Evolutionary conservation across 2,329 filamentous ascomycete genomes (phyloP).

Genomic region (Sclerotinia trifoliorum): DNA sequence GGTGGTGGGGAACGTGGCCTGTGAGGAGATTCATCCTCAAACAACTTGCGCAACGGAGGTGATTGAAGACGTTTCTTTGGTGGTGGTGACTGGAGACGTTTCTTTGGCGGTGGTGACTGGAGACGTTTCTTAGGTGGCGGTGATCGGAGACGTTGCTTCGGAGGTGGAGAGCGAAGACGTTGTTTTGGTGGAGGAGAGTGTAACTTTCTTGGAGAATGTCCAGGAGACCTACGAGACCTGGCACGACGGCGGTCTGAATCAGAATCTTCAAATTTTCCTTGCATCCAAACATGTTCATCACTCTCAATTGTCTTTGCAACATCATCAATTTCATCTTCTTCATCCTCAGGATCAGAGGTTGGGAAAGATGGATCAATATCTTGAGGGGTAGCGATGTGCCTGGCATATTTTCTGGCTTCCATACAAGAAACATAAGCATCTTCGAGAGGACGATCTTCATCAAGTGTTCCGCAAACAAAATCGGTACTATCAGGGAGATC

Average conservation of each 20-base stretch:
- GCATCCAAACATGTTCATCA: conserved; percentile 67
- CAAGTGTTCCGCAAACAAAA: conserved; percentile 96
- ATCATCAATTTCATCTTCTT: conserved; percentile 71
- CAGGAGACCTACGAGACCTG: conserved; percentile 50
- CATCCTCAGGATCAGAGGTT: conserved; percentile 85
- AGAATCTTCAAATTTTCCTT: conserved; percentile 68
- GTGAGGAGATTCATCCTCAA: conserved; percentile 42
- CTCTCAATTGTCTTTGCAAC: conserved; percentile 57
- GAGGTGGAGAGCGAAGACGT: conserved; percentile 41
- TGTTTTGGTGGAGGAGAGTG: conserved; percentile 52
- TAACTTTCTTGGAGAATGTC: conserved; percentile 60
- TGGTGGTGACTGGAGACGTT: conserved; percentile 40
- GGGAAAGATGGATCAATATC: conserved; percentile 98
- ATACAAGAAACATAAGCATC: conserved; percentile 86
- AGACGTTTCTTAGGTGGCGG: conserved; percentile 41
- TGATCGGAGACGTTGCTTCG: conserved; percentile 41
- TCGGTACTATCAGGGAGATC: conserved; percentile 96
- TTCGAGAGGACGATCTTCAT: conserved; percentile 93
- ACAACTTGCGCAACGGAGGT: conserved; percentile 39
- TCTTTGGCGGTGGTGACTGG: conserved; percentile 42
- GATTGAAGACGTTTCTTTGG: conserved; percentile 41
- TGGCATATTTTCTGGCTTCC: conserved; percentile 76
- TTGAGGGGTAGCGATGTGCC: conserved; percentile 82
- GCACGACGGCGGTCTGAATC: conserved; percentile 56
- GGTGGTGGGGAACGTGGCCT: conserved; percentile 69